phyloP scores from a whole-genome alignment of 805 yeast species.

The Metschnikowia amazonensis region DNA sequence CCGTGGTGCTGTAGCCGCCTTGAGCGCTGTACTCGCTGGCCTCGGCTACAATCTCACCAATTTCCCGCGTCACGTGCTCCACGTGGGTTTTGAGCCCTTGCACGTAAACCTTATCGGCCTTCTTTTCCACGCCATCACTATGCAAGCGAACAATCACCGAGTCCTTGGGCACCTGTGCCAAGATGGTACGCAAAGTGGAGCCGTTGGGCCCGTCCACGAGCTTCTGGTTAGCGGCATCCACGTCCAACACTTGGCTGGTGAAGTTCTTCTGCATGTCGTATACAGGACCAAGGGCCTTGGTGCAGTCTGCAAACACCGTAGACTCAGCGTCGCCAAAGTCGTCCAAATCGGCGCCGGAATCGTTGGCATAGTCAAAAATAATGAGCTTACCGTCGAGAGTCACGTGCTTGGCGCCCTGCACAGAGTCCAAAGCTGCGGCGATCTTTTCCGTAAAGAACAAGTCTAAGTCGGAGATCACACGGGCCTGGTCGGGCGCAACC shows the following conservation, averaged over 20 bases:
- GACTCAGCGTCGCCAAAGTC: conserved; percentile 66
- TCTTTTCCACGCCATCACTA: conserved; percentile 29
- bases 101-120: conserved; percentile 53
- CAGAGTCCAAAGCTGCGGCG: conserved; percentile 35
- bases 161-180: conserved; percentile 33
- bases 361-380: conserved; percentile 51
- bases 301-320: conserved; percentile 51
- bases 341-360: conserved; percentile 40
- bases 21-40: conserved; percentile 43
- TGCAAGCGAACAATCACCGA: conserved; percentile 49
- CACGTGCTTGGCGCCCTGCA: conserved; percentile 51
- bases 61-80: conserved; percentile 46
- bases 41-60: conserved; percentile 53
- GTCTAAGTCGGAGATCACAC: conserved; percentile 60
- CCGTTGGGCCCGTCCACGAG: conserved; percentile 58
- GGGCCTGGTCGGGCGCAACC: conserved; percentile 63
- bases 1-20: conserved; percentile 42
- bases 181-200: conserved; percentile 50
- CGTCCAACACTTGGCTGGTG: conserved; percentile 45
- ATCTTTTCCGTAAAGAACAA: conserved; percentile 52
- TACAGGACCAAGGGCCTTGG: conserved; percentile 51
- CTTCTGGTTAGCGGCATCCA: conserved; percentile 55
- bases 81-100: conserved; percentile 72
- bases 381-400: conserved; percentile 48
- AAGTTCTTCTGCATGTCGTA: conserved; percentile 57